A percentile compares a stretch with the other conserved stretches of the same genome.
Conservation (phyloP, 2,329 filamentous ascomycete genomes). For the Aspergillus puulaauensis region DNA sequence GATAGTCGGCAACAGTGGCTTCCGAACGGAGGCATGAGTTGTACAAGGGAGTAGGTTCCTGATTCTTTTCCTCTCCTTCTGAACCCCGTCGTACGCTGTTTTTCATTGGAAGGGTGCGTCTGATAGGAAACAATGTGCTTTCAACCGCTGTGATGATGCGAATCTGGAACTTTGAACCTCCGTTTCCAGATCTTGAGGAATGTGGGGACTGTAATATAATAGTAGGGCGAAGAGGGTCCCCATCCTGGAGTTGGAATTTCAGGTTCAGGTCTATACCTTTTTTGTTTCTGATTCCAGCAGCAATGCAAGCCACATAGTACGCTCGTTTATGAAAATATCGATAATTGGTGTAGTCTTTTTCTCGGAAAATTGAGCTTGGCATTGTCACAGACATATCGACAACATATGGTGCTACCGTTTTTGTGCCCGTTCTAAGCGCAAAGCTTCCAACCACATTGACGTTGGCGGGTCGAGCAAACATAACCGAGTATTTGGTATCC, state of each 20-base stretch:
- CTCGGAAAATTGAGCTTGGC: constrained; percentile 76
- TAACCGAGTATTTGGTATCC: constrained; percentile 78
- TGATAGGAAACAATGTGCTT: constrained; percentile 65
- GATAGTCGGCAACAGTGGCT: constrained; percentile 68
- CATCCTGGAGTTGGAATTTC: constrained; percentile 66
- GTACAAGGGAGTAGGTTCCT: constrained; percentile 75
- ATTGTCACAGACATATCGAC: constrained; percentile 88
- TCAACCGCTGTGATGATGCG: constrained; percentile 75
- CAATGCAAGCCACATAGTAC: constrained; percentile 83
- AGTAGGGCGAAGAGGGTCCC: constrained; percentile 75
- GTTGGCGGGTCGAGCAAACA: constrained; percentile 71
- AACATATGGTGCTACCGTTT: constrained; percentile 52
- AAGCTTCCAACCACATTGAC: constrained; percentile 91
- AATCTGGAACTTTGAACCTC: constrained; percentile 56
- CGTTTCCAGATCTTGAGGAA: constrained; percentile 37
- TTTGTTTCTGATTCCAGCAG: constrained; percentile 64
- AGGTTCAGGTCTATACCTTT: constrained; percentile 57
- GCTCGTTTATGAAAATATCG: constrained; percentile 93
- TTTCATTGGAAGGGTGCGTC: constrained; percentile 69
- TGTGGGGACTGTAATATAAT: constrained; percentile 46
- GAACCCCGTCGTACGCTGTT: constrained; percentile 66
- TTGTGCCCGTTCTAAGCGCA: constrained; percentile 70
- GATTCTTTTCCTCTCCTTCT: constrained; percentile 35
- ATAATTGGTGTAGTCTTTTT: constrained; percentile 91
- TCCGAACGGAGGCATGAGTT: constrained; percentile 83